A percentile compares a stretch with the other conserved stretches of the same genome.
These are phyloP conservation scores for Aspergillus avenaceus DNA, from an alignment of 495 filamentous ascomycete species.

Conservation along the genomic window DNA sequence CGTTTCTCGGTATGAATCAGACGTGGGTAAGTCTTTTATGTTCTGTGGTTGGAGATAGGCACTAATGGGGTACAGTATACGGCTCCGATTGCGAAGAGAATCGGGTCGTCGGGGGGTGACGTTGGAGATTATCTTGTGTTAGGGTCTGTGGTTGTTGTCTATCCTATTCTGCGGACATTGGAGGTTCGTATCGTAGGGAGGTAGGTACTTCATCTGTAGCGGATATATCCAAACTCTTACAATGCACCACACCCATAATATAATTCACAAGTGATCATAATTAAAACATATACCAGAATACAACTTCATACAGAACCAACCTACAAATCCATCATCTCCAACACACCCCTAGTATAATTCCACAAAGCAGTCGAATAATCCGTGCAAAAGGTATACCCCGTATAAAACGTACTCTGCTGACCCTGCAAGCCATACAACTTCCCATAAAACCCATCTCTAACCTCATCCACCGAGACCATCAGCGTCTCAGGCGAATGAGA, in stretches of 20 bases:
- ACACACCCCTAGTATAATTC: slow-evolving; percentile 13
- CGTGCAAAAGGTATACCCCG: slow-evolving; percentile 23
- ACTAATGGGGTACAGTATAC: slow-evolving; percentile 9
- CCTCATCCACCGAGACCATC: slow-evolving; percentile 18
- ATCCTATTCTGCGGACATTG: slow-evolving; percentile 7
- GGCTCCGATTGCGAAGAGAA: slow-evolving; percentile 6
- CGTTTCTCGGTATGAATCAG: slow-evolving; percentile 14
- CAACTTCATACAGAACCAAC: too few species aligned
- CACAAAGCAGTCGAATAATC: slow-evolving; percentile 27
- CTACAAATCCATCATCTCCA: slow-evolving; percentile 1
- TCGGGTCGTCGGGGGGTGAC: slow-evolving; percentile 13
- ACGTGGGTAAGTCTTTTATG: slow-evolving; percentile 12
- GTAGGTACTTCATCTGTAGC: too few species aligned
- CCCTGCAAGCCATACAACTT: slow-evolving; percentile 37
- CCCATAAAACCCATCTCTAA: slow-evolving; percentile 34
- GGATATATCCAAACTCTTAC: too few species aligned
- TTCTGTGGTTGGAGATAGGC: too few species aligned
- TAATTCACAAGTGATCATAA: too few species aligned
- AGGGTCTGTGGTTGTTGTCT: slow-evolving; percentile 3
- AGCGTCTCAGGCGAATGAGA: slow-evolving; percentile 30
- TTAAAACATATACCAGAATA: too few species aligned
- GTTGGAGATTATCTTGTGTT: slow-evolving; percentile 9
- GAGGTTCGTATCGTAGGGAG: slow-evolving; percentile 8
- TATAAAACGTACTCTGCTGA: slow-evolving; percentile 30
- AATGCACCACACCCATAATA: too few species aligned